A percentile compares a stretch with the other conserved stretches of the same genome.
These are phyloP conservation scores for Mortierella claussenii DNA, from an alignment of 192 early-diverging fungal species.

Conservation along the genomic window DNA sequence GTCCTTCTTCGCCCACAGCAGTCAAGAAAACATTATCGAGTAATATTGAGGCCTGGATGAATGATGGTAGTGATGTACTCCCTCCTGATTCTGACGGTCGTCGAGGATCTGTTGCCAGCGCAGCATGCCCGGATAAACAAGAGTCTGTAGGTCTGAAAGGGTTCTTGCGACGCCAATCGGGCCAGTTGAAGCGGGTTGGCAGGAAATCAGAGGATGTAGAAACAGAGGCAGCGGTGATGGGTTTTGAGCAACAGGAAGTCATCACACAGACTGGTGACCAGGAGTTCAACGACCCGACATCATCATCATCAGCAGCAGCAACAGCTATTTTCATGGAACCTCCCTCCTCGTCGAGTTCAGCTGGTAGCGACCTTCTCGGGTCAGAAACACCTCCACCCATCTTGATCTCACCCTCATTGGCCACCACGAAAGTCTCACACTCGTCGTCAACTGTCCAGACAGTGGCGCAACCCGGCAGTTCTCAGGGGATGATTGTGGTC, in stretches of 20 bases:
- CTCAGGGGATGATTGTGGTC: background rate
- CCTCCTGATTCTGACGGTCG: constrained; percentile 23
- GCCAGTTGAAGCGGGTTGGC: background rate
- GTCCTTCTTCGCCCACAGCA: constrained; percentile 1
- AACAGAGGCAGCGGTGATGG: too few relatives aligned
- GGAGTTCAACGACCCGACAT: background rate
- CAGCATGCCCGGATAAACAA: constrained; percentile 9
- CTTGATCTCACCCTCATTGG: constrained; percentile 20
- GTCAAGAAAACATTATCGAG: background rate
- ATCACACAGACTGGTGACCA: background rate
- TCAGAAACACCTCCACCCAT: constrained; percentile 23
- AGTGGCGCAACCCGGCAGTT: background rate
- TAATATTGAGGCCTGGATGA: background rate
- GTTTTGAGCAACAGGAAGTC: constrained; percentile 1
- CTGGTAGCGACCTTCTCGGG: background rate
- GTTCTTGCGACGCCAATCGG: constrained; percentile 16
- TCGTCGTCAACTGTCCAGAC: constrained; percentile 20
- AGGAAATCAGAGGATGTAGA: constrained; percentile 1
- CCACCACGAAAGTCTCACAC: constrained; percentile 32
- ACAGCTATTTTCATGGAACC: background rate
- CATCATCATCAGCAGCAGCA: background rate
- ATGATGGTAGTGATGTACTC: too few relatives aligned
- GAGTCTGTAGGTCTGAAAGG: constrained; percentile 9
- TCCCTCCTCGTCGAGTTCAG: background rate
- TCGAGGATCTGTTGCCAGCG: constrained; percentile 22